These are phyloP conservation scores for Venturia asperata DNA, from an alignment of 2,329 filamentous ascomycete genomes.

Conservation along the genomic window DNA sequence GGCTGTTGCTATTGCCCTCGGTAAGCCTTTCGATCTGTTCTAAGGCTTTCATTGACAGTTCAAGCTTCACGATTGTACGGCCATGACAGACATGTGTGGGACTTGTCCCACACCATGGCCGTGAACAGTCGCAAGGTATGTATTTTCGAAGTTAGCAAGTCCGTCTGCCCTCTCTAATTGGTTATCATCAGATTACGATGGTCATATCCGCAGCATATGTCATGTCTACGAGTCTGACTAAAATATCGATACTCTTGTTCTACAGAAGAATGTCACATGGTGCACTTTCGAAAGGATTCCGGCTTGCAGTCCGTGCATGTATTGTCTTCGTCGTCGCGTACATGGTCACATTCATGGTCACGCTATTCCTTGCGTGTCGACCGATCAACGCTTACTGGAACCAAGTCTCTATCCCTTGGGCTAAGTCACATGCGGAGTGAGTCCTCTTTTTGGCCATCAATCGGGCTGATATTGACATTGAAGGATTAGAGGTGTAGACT, in stretches of 20 bases:
- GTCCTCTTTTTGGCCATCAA: not conserved
- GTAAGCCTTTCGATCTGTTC: not conserved
- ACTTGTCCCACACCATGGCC: slow-evolving; percentile 5
- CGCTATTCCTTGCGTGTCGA: slow-evolving; percentile 33
- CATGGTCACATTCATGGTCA: slow-evolving; percentile 32
- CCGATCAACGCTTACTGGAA: slow-evolving; percentile 38
- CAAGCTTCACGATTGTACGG: slow-evolving; percentile 17
- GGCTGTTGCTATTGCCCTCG: slow-evolving; percentile 24
- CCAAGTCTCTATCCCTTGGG: slow-evolving; percentile 31
- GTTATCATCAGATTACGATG: slow-evolving; percentile 20
- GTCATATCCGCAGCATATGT: slow-evolving; percentile 27
- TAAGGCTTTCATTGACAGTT: not conserved
- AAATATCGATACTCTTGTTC: slow-evolving; percentile 34
- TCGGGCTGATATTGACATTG: not conserved
- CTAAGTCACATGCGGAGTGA: slow-evolving; percentile 23
- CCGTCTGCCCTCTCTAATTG: slow-evolving; percentile 26
- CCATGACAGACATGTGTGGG: slow-evolving; percentile 20
- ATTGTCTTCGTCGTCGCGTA: slow-evolving; percentile 36
- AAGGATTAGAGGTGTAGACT: slow-evolving; percentile 20
- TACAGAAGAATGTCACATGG: slow-evolving; percentile 37
- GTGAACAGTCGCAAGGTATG: slow-evolving; percentile 18
- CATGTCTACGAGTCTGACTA: slow-evolving; percentile 26
- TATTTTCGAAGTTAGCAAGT: not conserved
- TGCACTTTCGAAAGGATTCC: slow-evolving; percentile 31
- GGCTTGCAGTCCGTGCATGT: slow-evolving; percentile 31